A percentile compares a stretch with the other conserved stretches of the same genome.
These are phyloP conservation scores for Aquanectria penicillioides DNA, from an alignment of 2,329 filamentous ascomycete species.

Conservation along the genomic window DNA sequence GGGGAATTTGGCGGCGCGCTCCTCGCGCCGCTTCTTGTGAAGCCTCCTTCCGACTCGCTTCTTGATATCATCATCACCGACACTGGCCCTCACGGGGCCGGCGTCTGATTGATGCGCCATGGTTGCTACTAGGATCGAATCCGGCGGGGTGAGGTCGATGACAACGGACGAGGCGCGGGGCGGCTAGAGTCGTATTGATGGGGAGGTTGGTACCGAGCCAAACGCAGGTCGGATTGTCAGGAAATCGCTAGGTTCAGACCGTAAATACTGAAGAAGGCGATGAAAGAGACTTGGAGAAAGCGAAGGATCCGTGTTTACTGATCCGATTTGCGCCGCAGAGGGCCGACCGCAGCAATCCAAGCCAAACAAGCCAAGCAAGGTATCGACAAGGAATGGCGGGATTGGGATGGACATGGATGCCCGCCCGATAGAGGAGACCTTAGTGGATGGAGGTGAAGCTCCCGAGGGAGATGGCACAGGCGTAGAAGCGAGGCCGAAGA, in stretches of 20 bases:
- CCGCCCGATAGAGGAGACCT: constrained; percentile 15
- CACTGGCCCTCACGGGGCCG: constrained; percentile 32
- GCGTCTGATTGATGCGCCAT: constrained; percentile 36
- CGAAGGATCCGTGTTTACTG: constrained; percentile 2
- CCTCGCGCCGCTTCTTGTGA: constrained; percentile 55
- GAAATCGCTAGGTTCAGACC: not conserved
- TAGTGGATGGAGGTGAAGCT: constrained; percentile 14
- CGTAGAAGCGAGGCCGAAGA: not conserved
- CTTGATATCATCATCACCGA: constrained; percentile 48
- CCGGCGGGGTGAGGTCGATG: constrained; percentile 19
- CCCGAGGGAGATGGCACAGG: constrained; percentile 10
- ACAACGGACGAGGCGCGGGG: constrained; percentile 1
- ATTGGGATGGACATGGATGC: constrained; percentile 25
- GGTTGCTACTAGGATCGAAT: constrained; percentile 20
- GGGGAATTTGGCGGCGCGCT: constrained; percentile 56
- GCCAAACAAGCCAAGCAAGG: constrained; percentile 16
- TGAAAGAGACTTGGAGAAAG: not conserved
- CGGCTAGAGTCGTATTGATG: not conserved
- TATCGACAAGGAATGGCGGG: constrained; percentile 28
- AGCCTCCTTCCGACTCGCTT: constrained; percentile 56
- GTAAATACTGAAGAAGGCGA: not conserved
- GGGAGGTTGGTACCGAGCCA: not conserved
- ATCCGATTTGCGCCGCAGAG: constrained; percentile 34
- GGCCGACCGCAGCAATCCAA: constrained; percentile 11
- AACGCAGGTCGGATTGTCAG: constrained; percentile 5